Percentiles rank a stretch among this genome's conserved stretches.
These are phyloP conservation scores for Mycena belliarum DNA, from an alignment of 768 basidiomycete genomes.

Conservation along the genomic window DNA sequence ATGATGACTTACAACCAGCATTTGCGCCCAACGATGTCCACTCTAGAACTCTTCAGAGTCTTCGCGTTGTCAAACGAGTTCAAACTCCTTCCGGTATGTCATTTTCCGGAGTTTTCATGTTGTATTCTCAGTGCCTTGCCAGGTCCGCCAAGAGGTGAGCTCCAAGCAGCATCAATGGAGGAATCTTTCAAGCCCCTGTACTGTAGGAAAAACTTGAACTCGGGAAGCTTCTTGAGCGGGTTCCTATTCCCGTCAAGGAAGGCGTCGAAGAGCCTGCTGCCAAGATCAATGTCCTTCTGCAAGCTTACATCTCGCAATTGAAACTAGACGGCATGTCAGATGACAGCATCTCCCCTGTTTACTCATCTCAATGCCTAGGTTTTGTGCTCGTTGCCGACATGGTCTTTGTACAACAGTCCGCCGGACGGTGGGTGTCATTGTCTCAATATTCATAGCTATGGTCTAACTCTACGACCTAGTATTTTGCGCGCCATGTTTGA, in stretches of 20 bases:
- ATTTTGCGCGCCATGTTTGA: slow-evolving; percentile 97
- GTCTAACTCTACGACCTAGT: slow-evolving; percentile 34
- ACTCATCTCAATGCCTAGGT: slow-evolving; percentile 37
- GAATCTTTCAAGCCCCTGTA: slow-evolving; percentile 20
- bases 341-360: neutral
- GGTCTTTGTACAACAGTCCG: slow-evolving; percentile 97
- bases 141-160: slow-evolving; percentile 68
- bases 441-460: neutral
- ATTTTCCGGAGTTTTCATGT: neutral
- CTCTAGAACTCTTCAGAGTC: slow-evolving; percentile 89
- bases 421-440: slow-evolving; percentile 69
- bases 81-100: slow-evolving; percentile 76
- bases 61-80: slow-evolving; percentile 97
- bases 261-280: slow-evolving; percentile 93
- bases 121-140: neutral
- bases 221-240: slow-evolving; percentile 85
- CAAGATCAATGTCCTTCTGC: slow-evolving; percentile 95
- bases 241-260: slow-evolving; percentile 97
- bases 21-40: slow-evolving; percentile 81
- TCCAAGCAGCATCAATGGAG: slow-evolving; percentile 16
- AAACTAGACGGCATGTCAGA: slow-evolving; percentile 74
- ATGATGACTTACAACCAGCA: slow-evolving; percentile 98
- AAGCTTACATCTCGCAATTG: slow-evolving; percentile 91
- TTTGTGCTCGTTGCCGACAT: slow-evolving; percentile 88
- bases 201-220: slow-evolving; percentile 81